A percentile compares a stretch with the other conserved stretches of the same genome.
Conservation (phyloP, 495 filamentous ascomycete genomes). For the Penicillium ucsense region DNA sequence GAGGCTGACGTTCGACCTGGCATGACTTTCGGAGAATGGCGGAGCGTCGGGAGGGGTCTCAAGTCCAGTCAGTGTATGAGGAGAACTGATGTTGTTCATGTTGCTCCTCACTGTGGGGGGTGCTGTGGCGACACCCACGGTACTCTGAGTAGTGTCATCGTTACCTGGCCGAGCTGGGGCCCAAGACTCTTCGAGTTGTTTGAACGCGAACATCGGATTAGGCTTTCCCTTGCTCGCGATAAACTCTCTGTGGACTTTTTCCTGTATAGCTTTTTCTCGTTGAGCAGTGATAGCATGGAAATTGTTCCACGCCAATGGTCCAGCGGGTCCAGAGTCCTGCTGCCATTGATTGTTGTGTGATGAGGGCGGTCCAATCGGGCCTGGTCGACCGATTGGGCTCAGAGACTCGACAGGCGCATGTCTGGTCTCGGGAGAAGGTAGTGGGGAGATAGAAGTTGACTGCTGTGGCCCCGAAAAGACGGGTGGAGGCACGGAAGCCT, state of each 20-base stretch:
- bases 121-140: slow-evolving; percentile 23
- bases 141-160: slow-evolving; percentile 27
- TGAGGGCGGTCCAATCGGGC: slow-evolving; percentile 44
- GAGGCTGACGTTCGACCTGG: slow-evolving; percentile 28
- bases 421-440: slow-evolving; percentile 29
- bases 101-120: slow-evolving; percentile 13
- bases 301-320: slow-evolving; percentile 36
- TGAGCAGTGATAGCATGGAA: slow-evolving; percentile 32
- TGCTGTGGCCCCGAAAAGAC: slow-evolving; percentile 28
- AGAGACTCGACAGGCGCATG: slow-evolving; percentile 28
- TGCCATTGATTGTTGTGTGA: slow-evolving; percentile 30
- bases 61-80: slow-evolving; percentile 26
- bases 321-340: slow-evolving; percentile 20
- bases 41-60: slow-evolving; percentile 28
- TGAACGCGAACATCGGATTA: slow-evolving; percentile 23
- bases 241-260: slow-evolving; percentile 29
- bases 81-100: slow-evolving; percentile 16
- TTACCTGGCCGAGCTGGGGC: slow-evolving; percentile 27
- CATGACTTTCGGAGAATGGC: slow-evolving; percentile 26
- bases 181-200: slow-evolving; percentile 46
- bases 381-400: slow-evolving; percentile 32
- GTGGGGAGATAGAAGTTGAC: slow-evolving; percentile 17
- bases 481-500: slow-evolving; percentile 24
- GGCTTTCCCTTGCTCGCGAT: slow-evolving; percentile 26
- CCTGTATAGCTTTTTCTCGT: slow-evolving; percentile 33